A percentile compares a stretch with the other conserved stretches of the same genome.
These are phyloP conservation scores for Linnemannia zychae DNA, from an alignment of 192 early-diverging fungal genomes.

Conservation along the genomic window DNA sequence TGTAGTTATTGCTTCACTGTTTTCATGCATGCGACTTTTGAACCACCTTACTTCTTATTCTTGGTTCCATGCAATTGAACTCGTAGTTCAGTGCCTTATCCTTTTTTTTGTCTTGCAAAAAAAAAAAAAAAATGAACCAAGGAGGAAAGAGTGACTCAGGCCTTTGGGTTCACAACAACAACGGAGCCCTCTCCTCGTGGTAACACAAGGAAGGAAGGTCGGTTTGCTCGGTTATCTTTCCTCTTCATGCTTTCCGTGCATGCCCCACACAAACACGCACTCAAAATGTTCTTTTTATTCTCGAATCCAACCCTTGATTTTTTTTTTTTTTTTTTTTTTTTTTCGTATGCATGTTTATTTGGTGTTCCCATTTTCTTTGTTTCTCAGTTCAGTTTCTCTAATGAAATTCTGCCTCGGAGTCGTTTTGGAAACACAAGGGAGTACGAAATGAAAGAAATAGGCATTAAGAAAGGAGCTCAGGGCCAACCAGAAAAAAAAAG, in stretches of 20 bases:
- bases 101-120: too few species aligned
- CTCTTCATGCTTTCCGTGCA: constrained; percentile 7
- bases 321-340: constrained; percentile 4
- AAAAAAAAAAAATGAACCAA: too few species aligned
- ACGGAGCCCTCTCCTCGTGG: background rate
- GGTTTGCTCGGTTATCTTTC: constrained; percentile 2
- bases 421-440: too few species aligned
- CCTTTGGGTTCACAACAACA: background rate
- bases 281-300: background rate
- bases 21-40: background rate
- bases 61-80: background rate
- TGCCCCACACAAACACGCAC: background rate
- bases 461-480: too few species aligned
- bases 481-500: too few species aligned
- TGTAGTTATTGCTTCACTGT: background rate
- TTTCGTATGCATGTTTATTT: too few species aligned
- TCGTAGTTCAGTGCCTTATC: too few species aligned
- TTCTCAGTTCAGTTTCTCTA: too few species aligned
- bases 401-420: too few species aligned
- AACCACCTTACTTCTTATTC: background rate
- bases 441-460: too few species aligned
- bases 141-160: background rate
- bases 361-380: too few species aligned
- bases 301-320: background rate
- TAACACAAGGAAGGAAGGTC: background rate